These are phyloP conservation scores for Trypethelium eluteriae DNA, from an alignment of 495 filamentous ascomycete genomes.

Conservation along the genomic window DNA sequence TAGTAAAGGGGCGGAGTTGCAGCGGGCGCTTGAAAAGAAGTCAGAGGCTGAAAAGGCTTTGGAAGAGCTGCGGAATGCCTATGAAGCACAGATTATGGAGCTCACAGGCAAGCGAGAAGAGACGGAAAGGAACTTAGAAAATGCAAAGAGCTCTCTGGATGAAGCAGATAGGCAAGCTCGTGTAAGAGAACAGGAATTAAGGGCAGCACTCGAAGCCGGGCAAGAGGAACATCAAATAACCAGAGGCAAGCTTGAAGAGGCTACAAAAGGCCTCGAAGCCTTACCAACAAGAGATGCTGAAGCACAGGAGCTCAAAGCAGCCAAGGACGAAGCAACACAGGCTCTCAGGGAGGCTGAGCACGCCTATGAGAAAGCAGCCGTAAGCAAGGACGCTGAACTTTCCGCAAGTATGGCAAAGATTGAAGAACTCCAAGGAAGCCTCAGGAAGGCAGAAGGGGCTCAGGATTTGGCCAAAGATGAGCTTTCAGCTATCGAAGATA, in stretches of 20 bases:
- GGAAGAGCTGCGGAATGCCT: neutral
- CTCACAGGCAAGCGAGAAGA: neutral
- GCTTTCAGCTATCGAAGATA: neutral
- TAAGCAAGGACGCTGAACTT: neutral
- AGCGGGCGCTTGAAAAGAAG: neutral
- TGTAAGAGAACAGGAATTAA: neutral
- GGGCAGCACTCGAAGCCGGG: neutral
- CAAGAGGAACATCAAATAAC: neutral
- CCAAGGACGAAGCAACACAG: neutral
- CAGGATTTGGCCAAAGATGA: neutral
- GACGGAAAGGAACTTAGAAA: neutral
- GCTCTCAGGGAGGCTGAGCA: neutral
- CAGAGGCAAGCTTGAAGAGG: slow-evolving; percentile 8
- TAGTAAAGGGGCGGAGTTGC: neutral
- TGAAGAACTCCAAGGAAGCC: neutral
- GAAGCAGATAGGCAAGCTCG: neutral
- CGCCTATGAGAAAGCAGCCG: neutral
- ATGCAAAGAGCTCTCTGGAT: slow-evolving; percentile 2
- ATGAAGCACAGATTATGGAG: neutral
- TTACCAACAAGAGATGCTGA: slow-evolving; percentile 3
- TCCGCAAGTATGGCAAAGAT: neutral
- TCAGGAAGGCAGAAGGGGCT: neutral
- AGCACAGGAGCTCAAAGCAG: slow-evolving; percentile 5
- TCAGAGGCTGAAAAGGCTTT: neutral
- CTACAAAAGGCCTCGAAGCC: slow-evolving; percentile 3